These are phyloP conservation scores for Cladosporium sp. DNA, from an alignment of 2,329 filamentous ascomycete genomes.

Conservation along the genomic window DNA sequence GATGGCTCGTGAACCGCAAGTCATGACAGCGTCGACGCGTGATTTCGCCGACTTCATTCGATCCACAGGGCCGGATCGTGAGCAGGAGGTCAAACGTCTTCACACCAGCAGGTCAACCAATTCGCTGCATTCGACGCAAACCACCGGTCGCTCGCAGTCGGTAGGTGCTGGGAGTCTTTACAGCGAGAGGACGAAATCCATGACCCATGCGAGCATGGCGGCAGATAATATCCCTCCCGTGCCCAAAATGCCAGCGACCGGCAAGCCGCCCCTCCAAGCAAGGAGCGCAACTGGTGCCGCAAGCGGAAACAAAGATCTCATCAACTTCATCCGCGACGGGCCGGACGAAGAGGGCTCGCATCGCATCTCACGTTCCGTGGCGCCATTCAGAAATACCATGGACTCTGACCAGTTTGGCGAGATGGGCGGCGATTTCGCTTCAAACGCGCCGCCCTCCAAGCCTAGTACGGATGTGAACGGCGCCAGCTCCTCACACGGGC, in stretches of 20 bases:
- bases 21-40: conserved; percentile 68
- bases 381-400: conserved; percentile 81
- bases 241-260: conserved; percentile 28
- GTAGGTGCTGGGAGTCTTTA: conserved; percentile 19
- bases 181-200: conserved; percentile 19
- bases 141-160: conserved; percentile 27
- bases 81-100: conserved; percentile 25
- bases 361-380: conserved; percentile 77
- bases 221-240: conserved; percentile 32
- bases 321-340: conserved; percentile 91
- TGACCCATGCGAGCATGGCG: conserved; percentile 19
- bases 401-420: conserved; percentile 73
- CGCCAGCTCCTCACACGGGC: not conserved
- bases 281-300: conserved; percentile 62
- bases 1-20: conserved; percentile 69
- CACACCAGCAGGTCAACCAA: conserved; percentile 29
- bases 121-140: conserved; percentile 28
- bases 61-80: conserved; percentile 67
- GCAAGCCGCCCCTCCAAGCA: conserved; percentile 30
- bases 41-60: conserved; percentile 91
- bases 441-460: not conserved
- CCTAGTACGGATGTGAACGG: not conserved
- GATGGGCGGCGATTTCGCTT: not conserved
- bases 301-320: conserved; percentile 78
- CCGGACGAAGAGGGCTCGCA: conserved; percentile 62